Conservation (phyloP, 2,329 filamentous ascomycete species). For the Arthrocladium fulminans region DNA sequence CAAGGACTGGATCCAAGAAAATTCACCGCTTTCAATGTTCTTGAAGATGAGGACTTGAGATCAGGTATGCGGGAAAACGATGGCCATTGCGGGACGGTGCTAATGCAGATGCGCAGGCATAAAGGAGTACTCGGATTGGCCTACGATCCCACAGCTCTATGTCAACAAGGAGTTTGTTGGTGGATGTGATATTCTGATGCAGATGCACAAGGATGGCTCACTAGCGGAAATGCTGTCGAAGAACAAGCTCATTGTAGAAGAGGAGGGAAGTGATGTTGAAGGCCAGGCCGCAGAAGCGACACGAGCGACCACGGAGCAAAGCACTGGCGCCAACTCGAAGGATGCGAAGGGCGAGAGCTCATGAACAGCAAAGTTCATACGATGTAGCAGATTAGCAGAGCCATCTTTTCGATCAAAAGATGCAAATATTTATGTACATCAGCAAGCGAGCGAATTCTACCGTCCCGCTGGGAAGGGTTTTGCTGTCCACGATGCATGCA, state of each 20-base stretch:
- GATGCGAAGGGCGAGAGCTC: constrained; percentile 20
- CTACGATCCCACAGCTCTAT: constrained; percentile 95
- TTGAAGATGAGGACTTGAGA: constrained; percentile 82
- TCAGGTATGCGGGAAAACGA: constrained; percentile 48
- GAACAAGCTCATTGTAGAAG: constrained; percentile 70
- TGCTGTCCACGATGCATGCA: no score
- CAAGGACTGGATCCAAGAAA: constrained; percentile 93
- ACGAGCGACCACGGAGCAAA: constrained; percentile 16
- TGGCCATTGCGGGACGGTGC: background rate
- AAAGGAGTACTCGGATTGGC: constrained; percentile 99
- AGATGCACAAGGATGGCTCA: constrained; percentile 94
- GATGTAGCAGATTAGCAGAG: background rate
- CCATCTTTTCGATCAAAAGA: background rate
- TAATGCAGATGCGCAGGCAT: constrained; percentile 53
- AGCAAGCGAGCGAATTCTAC: background rate
- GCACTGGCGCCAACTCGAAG: constrained; percentile 16
- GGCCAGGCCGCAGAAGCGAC: constrained; percentile 15
- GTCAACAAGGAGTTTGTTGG: constrained; percentile 92
- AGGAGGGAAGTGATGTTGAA: constrained; percentile 35
- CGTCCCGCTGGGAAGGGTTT: no score
- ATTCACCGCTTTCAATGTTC: constrained; percentile 96
- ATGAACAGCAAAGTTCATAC: constrained; percentile 3
- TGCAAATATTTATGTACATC: background rate
- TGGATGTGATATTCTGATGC: constrained; percentile 93
- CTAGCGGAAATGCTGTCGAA: constrained; percentile 85